Conservation (phyloP, 2,329 filamentous ascomycete species). For the Penicillium sumatraense region DNA sequence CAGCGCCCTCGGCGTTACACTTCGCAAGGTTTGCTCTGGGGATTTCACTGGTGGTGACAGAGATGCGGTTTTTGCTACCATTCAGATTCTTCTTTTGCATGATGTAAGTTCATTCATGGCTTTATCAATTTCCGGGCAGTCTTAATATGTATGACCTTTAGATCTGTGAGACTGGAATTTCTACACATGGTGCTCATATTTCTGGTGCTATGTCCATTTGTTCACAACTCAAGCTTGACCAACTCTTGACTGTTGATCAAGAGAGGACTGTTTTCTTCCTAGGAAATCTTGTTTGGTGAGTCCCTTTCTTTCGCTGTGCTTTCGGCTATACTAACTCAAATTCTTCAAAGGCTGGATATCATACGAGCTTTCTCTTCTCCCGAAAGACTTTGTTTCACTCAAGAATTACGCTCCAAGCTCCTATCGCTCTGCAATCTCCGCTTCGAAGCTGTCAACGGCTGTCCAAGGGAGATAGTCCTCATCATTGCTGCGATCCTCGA, state of each 20-base stretch:
- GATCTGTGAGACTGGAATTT: constrained; percentile 39
- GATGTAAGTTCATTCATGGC: constrained; percentile 29
- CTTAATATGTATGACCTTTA: constrained; percentile 4
- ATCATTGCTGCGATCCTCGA: constrained; percentile 33
- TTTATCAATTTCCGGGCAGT: neutral
- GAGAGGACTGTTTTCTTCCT: constrained; percentile 35
- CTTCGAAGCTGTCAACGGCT: constrained; percentile 37
- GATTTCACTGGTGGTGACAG: constrained; percentile 29
- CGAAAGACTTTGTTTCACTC: constrained; percentile 33
- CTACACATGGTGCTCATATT: constrained; percentile 37
- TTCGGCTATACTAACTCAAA: neutral
- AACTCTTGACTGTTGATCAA: constrained; percentile 27
- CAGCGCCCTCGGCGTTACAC: constrained; percentile 29
- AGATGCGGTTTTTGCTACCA: constrained; percentile 35
- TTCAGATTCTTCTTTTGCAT: constrained; percentile 36
- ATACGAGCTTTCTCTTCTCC: constrained; percentile 34
- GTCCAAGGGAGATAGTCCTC: constrained; percentile 34
- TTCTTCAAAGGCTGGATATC: constrained; percentile 33
- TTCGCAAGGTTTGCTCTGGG: constrained; percentile 31
- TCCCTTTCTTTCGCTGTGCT: neutral
- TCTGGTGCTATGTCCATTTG: constrained; percentile 40
- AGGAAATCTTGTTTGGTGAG: constrained; percentile 35
- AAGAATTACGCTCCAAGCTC: constrained; percentile 31
- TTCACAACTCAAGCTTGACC: constrained; percentile 29
- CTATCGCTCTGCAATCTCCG: constrained; percentile 27